These are phyloP conservation scores for Acanthamoeba healyi DNA, from an alignment of 208 protist genomes.

Conservation along the genomic window DNA sequence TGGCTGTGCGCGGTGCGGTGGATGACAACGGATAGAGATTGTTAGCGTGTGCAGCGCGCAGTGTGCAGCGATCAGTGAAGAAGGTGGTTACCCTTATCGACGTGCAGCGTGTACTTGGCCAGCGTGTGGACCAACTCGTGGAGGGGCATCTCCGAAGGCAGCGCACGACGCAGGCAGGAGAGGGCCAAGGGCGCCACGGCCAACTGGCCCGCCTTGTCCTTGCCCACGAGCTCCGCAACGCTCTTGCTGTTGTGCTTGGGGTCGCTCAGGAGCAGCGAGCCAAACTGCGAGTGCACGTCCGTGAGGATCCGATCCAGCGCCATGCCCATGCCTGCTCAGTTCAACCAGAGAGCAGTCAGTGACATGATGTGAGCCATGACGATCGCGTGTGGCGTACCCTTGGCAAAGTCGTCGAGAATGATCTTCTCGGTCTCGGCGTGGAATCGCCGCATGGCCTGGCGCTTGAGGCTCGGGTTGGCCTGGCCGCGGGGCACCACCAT, in stretches of 20 bases:
- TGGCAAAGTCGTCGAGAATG: constrained; percentile 48
- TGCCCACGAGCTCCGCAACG: constrained; percentile 42
- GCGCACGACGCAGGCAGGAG: constrained; percentile 17
- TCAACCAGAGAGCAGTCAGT: too few species aligned
- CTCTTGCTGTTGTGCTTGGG: constrained; percentile 47
- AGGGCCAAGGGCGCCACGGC: constrained; percentile 30
- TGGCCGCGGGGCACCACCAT: background rate
- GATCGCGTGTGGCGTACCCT: too few species aligned
- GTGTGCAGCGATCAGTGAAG: too few species aligned
- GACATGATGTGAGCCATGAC: too few species aligned
- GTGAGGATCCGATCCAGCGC: constrained; percentile 27
- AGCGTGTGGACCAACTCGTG: constrained; percentile 31
- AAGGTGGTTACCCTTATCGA: constrained; percentile 35
- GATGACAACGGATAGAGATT: too few species aligned
- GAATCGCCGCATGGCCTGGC: constrained; percentile 1
- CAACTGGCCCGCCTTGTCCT: constrained; percentile 17
- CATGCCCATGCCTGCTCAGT: constrained; percentile 59
- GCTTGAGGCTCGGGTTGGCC: constrained; percentile 23
- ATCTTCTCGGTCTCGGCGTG: constrained; percentile 53
- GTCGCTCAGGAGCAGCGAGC: constrained; percentile 44
- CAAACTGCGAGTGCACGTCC: constrained; percentile 38
- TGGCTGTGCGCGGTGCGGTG: too few species aligned
- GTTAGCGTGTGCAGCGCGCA: too few species aligned
- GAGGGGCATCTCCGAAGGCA: constrained; percentile 54
- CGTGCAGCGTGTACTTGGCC: constrained; percentile 58